Evolutionary conservation across 1,139 yeast species (phyloP).

Genomic region (Pichia sp.): DNA sequence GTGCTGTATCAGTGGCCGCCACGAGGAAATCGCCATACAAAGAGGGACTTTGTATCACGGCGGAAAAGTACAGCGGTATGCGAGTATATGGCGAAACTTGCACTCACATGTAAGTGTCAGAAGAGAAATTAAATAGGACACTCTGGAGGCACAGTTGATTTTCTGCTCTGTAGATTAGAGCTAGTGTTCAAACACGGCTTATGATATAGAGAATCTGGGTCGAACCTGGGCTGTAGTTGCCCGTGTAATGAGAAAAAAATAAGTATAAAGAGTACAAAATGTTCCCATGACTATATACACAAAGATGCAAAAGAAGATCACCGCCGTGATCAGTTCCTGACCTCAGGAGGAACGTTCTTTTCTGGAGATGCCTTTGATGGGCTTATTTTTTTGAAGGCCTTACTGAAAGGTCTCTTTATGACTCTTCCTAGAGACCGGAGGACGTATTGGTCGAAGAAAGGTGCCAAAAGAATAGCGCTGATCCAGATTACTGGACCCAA

Average conservation of each 20-base stretch:
- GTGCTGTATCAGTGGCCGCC: background rate
- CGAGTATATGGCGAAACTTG: background rate
- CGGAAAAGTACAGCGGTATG: background rate
- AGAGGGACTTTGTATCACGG: background rate
- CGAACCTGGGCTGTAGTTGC: too few relatives aligned
- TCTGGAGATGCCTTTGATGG: background rate
- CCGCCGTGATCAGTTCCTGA: slow-evolving; percentile 1
- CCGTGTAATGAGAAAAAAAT: background rate
- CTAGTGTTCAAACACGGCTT: too few relatives aligned
- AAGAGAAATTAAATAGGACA: background rate
- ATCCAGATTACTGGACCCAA: slow-evolving; percentile 24
- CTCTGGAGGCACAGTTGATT: background rate
- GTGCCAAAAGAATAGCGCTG: slow-evolving; percentile 59
- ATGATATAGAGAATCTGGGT: too few relatives aligned
- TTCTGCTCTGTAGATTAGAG: too few relatives aligned
- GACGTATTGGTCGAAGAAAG: slow-evolving; percentile 57
- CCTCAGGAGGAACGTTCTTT: slow-evolving; percentile 10
- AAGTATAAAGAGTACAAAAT: background rate
- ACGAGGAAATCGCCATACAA: background rate
- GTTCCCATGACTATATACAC: background rate
- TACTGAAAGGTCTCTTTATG: slow-evolving; percentile 26
- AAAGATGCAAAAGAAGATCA: background rate
- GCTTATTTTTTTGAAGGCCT: background rate
- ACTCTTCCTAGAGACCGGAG: slow-evolving; percentile 49
- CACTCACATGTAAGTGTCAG: background rate